These are phyloP conservation scores for Microcyclospora tardicrescens DNA, from an alignment of 2,329 filamentous ascomycete species.

Conservation along the genomic window DNA sequence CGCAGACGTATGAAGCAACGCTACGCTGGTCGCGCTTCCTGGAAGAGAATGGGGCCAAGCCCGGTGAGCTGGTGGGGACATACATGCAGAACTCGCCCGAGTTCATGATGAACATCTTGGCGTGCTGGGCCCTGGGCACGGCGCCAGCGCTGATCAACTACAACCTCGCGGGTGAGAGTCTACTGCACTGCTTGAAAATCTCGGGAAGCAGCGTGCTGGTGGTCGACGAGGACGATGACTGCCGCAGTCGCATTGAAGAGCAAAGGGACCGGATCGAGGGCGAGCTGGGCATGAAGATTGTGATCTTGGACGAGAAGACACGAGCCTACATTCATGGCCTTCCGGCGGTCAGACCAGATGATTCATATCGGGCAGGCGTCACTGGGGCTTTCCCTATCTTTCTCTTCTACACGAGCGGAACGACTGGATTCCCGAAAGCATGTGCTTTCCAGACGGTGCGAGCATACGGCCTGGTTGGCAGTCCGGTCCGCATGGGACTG, in stretches of 20 bases:
- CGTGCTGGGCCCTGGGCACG: constrained; percentile 19
- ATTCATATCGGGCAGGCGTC: constrained; percentile 42
- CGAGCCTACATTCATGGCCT: constrained; percentile 36
- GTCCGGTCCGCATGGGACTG: constrained; percentile 25
- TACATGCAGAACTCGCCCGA: constrained; percentile 25
- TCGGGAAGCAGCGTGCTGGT: constrained; percentile 29
- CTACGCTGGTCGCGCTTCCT: constrained; percentile 52
- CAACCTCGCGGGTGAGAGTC: constrained; percentile 21
- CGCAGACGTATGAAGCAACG: constrained; percentile 39
- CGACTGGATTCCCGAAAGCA: constrained; percentile 63
- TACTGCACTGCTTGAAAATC: constrained; percentile 26
- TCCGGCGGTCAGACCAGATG: constrained; percentile 39
- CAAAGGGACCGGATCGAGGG: constrained; percentile 34
- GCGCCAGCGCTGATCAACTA: constrained; percentile 26
- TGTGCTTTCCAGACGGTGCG: constrained; percentile 46
- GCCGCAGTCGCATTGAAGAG: constrained; percentile 45
- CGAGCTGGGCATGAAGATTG: constrained; percentile 46
- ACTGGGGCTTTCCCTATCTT: constrained; percentile 43
- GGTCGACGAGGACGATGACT: constrained; percentile 36
- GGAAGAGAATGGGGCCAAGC: constrained; percentile 24
- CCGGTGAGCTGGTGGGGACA: constrained; percentile 22
- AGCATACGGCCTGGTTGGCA: constrained; percentile 26
- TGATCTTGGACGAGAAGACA: constrained; percentile 39
- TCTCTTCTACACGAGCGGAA: constrained; percentile 64
- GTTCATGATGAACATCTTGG: constrained; percentile 21